These are phyloP conservation scores for Ascochyta fabae DNA, from an alignment of 2,329 filamentous ascomycete species.

Conservation along the genomic window DNA sequence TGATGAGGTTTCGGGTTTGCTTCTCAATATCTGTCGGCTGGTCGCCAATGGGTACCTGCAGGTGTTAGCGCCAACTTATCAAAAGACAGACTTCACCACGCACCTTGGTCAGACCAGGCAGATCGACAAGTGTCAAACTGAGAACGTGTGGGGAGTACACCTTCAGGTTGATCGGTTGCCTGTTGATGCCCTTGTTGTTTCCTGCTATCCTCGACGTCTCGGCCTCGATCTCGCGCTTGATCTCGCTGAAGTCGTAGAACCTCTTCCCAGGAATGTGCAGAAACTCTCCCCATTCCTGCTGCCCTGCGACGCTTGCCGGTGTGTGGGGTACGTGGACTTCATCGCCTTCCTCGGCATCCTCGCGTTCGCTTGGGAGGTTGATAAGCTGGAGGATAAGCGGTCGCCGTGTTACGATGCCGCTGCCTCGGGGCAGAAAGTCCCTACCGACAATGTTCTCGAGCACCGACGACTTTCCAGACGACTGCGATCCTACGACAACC, in stretches of 20 bases:
- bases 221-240: slow-evolving; percentile 95
- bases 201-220: slow-evolving; percentile 95
- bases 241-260: slow-evolving; percentile 90
- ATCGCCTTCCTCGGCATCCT: slow-evolving; percentile 71
- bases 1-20: slow-evolving; percentile 93
- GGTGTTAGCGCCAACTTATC: slow-evolving; percentile 33
- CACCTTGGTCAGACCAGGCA: slow-evolving; percentile 95
- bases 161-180: slow-evolving; percentile 96
- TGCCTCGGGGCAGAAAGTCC: slow-evolving; percentile 95
- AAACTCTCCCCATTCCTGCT: slow-evolving; percentile 89
- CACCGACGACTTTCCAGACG: slow-evolving; percentile 96
- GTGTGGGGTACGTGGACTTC: slow-evolving; percentile 75
- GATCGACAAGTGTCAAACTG: slow-evolving; percentile 93
- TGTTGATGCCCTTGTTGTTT: slow-evolving; percentile 97
- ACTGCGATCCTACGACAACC: slow-evolving; percentile 98
- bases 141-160: slow-evolving; percentile 97
- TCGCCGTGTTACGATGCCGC: slow-evolving; percentile 92
- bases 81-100: slow-evolving; percentile 22
- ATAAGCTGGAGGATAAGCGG: slow-evolving; percentile 97
- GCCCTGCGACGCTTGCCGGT: slow-evolving; percentile 72
- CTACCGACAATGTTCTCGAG: slow-evolving; percentile 98
- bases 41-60: slow-evolving; percentile 90
- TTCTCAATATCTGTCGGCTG: slow-evolving; percentile 98
- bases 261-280: slow-evolving; percentile 89
- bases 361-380: slow-evolving; percentile 80